Conservation (phyloP, 768 basidiomycete genomes). For the Agrocybe chaxingu region DNA sequence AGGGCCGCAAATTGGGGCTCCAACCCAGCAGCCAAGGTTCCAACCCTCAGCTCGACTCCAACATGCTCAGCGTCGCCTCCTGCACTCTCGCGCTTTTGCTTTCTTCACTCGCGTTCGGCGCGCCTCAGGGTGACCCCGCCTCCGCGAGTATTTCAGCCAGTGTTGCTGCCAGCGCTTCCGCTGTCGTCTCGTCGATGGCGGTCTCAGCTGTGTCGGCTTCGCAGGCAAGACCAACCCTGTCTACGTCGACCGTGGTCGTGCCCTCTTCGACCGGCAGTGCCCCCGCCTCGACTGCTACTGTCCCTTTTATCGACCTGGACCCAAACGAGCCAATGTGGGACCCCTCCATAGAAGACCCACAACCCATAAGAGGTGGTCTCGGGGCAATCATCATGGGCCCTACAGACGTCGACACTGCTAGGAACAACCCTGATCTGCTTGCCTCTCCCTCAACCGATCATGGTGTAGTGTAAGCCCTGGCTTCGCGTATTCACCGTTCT, state of each 20-base stretch:
- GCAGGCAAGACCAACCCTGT: constrained; percentile 9
- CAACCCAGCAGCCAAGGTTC: background rate
- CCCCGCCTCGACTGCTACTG: constrained; percentile 37
- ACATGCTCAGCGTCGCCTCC: constrained; percentile 34
- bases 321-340: constrained; percentile 21
- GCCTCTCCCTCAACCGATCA: constrained; percentile 62
- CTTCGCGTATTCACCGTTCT: background rate
- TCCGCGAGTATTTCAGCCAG: constrained; percentile 5
- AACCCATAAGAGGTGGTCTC: constrained; percentile 43
- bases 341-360: constrained; percentile 27
- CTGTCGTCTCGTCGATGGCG: constrained; percentile 16
- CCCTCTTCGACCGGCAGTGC: constrained; percentile 5
- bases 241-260: constrained; percentile 13
- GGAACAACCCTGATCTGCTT: constrained; percentile 52
- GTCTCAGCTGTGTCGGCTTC: constrained; percentile 13
- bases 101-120: constrained; percentile 5
- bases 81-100: constrained; percentile 34
- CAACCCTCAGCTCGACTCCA: constrained; percentile 1
- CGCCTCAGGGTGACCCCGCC: constrained; percentile 2
- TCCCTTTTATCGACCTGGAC: constrained; percentile 20
- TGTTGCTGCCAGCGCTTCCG: constrained; percentile 11
- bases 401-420: constrained; percentile 46
- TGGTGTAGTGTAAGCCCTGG: constrained; percentile 40
- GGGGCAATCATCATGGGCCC: constrained; percentile 54
- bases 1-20: background rate